A percentile compares a stretch with the other conserved stretches of the same genome.
Conservation (phyloP, 1,284 basidiomycete genomes). For the Meripilus lineatus region DNA sequence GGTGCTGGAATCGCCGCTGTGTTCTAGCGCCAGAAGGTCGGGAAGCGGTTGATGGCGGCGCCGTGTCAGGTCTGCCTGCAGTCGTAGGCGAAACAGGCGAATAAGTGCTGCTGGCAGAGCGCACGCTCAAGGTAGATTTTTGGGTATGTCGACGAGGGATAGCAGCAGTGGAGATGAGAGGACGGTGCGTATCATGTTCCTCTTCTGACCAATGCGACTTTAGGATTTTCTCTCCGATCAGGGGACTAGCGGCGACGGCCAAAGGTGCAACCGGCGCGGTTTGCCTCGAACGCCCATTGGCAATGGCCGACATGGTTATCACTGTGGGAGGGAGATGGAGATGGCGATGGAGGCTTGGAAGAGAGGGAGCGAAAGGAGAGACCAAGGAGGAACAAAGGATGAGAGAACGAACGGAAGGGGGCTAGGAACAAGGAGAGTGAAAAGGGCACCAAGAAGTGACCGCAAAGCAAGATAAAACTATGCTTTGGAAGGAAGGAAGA, state of each 20-base stretch:
- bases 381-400: background rate
- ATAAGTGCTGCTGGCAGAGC: constrained; percentile 18
- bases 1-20: constrained; percentile 25
- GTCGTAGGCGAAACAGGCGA: background rate
- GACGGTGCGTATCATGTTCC: constrained; percentile 12
- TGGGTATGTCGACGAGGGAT: constrained; percentile 18
- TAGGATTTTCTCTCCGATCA: constrained; percentile 20
- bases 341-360: constrained; percentile 7
- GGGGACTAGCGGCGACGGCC: constrained; percentile 25
- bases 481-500: too few species aligned
- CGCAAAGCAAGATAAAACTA: too few species aligned
- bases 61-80: constrained; percentile 8
- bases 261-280: constrained; percentile 24
- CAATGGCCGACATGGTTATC: background rate
- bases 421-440: too few species aligned
- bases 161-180: constrained; percentile 15
- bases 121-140: constrained; percentile 21
- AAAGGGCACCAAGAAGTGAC: too few species aligned
- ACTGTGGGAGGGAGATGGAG: constrained; percentile 7
- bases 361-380: constrained; percentile 5
- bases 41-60: constrained; percentile 12
- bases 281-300: constrained; percentile 9
- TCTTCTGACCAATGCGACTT: constrained; percentile 24
- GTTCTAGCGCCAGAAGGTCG: constrained; percentile 15
- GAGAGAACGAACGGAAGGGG: background rate